A percentile compares a stretch with the other conserved stretches of the same genome.
These are phyloP conservation scores for Aspergillus uvarum DNA, from an alignment of 2,329 filamentous ascomycete species.

Conservation along the genomic window DNA sequence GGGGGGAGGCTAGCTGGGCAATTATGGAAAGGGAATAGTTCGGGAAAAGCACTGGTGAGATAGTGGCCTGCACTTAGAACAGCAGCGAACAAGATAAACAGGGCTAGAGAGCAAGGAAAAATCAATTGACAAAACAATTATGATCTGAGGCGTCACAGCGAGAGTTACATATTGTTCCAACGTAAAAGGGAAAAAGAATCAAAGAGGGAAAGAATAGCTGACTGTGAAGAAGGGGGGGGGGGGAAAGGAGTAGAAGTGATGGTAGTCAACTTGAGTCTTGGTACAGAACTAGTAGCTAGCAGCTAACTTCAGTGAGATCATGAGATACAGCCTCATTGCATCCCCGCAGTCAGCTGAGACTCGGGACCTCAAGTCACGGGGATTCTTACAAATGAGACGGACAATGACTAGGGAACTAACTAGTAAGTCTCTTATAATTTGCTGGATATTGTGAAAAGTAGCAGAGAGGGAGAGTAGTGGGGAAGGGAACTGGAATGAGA, in stretches of 20 bases:
- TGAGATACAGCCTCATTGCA: constrained; percentile 18
- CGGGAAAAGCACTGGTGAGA: constrained; percentile 8
- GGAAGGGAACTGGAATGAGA: too few relatives aligned
- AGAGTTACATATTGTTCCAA: constrained; percentile 16
- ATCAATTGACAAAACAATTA: background rate
- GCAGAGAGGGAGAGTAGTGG: too few relatives aligned
- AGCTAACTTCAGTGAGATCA: constrained; percentile 15
- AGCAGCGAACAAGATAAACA: constrained; percentile 13
- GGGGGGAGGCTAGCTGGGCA: constrained; percentile 11
- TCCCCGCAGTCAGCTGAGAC: constrained; percentile 24
- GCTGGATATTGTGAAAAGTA: too few relatives aligned
- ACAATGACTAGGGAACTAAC: background rate
- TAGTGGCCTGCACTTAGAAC: constrained; percentile 20
- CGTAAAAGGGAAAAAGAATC: background rate
- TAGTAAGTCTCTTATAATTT: too few relatives aligned
- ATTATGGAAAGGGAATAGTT: constrained; percentile 5
- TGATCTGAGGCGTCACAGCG: background rate
- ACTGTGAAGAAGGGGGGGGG: background rate
- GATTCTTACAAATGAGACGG: background rate
- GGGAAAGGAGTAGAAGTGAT: background rate
- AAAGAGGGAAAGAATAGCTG: constrained; percentile 1
- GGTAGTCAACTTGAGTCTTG: too few relatives aligned
- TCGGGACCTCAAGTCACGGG: constrained; percentile 5
- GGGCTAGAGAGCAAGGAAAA: constrained; percentile 1
- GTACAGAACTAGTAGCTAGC: background rate